A percentile compares a stretch with the other conserved stretches of the same genome.
Conservation (phyloP, 164 flowering plant species). For the Piper longum region DNA sequence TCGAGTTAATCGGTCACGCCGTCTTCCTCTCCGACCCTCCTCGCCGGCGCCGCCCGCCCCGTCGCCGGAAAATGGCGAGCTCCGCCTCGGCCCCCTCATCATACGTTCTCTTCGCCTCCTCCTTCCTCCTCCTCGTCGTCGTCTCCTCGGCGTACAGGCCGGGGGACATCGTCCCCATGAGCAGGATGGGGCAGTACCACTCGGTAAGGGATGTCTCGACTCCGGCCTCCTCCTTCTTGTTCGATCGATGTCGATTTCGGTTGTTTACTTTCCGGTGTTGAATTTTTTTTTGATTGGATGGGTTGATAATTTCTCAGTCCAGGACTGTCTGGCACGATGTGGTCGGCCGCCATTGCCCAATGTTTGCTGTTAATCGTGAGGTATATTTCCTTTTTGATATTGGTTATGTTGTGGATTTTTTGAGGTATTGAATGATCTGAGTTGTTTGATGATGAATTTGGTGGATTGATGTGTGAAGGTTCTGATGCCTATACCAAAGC, state of each 20-base stretch:
- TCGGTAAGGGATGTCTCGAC: slow-evolving; percentile 25
- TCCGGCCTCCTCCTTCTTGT: slow-evolving; percentile 2
- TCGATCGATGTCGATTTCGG: not conserved
- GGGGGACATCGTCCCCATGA: slow-evolving; percentile 87
- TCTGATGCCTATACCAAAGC: slow-evolving; percentile 72
- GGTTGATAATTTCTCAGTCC: slow-evolving; percentile 27
- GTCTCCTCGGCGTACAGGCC: slow-evolving; percentile 56
- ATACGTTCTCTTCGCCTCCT: not conserved
- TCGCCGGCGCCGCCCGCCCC: not conserved
- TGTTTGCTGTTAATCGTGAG: slow-evolving; percentile 95
- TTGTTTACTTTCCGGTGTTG: not conserved
- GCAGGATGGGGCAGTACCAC: slow-evolving; percentile 94
- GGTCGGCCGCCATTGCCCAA: slow-evolving; percentile 86
- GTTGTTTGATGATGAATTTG: too few relatives aligned
- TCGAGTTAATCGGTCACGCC: not conserved
- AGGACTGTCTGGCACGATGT: slow-evolving; percentile 86
- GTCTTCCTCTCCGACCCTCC: not conserved
- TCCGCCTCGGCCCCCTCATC: not conserved
- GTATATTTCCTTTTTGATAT: slow-evolving; percentile 16
- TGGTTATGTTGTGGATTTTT: too few relatives aligned
- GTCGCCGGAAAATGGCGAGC: not conserved
- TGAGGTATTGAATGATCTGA: too few relatives aligned
- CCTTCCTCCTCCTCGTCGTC: slow-evolving; percentile 12
- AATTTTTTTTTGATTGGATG: not conserved
- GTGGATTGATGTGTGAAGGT: slow-evolving; percentile 24